Conservation (phyloP, 352 stramenopile genomes). For the Detonula confervacea region DNA sequence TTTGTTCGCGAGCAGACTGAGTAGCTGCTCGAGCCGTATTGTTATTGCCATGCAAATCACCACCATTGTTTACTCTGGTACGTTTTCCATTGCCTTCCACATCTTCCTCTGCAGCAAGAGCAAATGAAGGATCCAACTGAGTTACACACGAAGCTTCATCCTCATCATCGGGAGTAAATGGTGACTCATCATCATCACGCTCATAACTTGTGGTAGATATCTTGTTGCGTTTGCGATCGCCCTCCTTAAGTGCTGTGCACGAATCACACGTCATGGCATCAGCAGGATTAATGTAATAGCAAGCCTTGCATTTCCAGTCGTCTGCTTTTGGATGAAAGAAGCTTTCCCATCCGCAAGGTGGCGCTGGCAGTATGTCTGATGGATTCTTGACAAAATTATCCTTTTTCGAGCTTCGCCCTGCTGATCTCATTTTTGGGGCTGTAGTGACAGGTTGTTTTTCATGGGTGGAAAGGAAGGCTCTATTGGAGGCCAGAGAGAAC, state of each 20-base stretch:
- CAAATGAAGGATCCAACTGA: background rate
- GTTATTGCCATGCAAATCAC: background rate
- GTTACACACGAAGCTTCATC: background rate
- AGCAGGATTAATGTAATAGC: constrained; percentile 35
- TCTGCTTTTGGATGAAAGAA: constrained; percentile 34
- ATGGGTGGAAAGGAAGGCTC: constrained; percentile 1
- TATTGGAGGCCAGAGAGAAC: background rate
- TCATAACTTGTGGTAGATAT: too few relatives aligned
- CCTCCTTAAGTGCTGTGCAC: constrained; percentile 24
- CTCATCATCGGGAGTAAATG: too few relatives aligned
- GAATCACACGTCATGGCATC: constrained; percentile 40
- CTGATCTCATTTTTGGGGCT: too few relatives aligned
- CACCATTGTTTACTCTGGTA: constrained; percentile 1
- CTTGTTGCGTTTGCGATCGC: background rate
- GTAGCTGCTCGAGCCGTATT: constrained; percentile 1
- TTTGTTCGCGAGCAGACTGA: background rate
- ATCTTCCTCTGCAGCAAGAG: background rate
- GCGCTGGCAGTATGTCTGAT: constrained; percentile 12
- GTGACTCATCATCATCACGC: too few relatives aligned
- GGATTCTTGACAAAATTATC: constrained; percentile 14
- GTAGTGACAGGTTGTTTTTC: background rate
- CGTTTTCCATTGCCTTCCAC: constrained; percentile 10
- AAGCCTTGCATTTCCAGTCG: constrained; percentile 44
- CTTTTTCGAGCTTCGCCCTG: background rate
- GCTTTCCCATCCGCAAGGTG: constrained; percentile 25